Evolutionary conservation across 2,329 filamentous ascomycete species (phyloP).

Genomic region (Phaeosphaeriaceae sp.): DNA sequence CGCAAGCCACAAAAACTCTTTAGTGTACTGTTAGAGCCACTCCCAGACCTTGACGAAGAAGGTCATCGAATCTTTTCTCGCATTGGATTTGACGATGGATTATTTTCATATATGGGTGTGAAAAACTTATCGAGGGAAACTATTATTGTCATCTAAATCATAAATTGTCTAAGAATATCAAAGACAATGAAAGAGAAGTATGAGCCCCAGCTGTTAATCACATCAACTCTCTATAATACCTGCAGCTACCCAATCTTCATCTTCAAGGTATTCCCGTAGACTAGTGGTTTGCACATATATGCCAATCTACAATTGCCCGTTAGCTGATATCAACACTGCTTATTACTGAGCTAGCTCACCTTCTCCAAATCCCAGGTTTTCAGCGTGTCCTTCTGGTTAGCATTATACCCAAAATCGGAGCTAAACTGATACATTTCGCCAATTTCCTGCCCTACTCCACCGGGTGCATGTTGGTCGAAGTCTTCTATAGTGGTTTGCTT

Average conservation of each 20-base stretch:
- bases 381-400: conserved; percentile 24
- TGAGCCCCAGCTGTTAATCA: too few species aligned
- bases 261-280: conserved; percentile 16
- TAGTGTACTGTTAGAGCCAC: too few species aligned
- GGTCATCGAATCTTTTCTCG: too few species aligned
- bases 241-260: conserved; percentile 28
- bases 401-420: conserved; percentile 43
- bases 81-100: too few species aligned
- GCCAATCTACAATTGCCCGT: conserved; percentile 12
- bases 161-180: too few species aligned
- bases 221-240: conserved; percentile 6
- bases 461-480: conserved; percentile 26
- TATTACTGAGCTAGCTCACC: conserved; percentile 3
- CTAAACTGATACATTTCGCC: conserved; percentile 37
- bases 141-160: too few species aligned
- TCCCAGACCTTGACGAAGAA: too few species aligned
- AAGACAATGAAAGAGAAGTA: too few species aligned
- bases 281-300: conserved; percentile 13
- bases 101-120: too few species aligned
- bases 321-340: neutral
- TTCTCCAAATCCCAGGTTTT: conserved; percentile 17
- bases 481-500: conserved; percentile 19
- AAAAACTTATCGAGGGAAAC: too few species aligned
- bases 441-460: conserved; percentile 31
- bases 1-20: too few species aligned